These are phyloP conservation scores for Alternaria brassicicola DNA, from an alignment of 2,329 filamentous ascomycete genomes.

Conservation along the genomic window DNA sequence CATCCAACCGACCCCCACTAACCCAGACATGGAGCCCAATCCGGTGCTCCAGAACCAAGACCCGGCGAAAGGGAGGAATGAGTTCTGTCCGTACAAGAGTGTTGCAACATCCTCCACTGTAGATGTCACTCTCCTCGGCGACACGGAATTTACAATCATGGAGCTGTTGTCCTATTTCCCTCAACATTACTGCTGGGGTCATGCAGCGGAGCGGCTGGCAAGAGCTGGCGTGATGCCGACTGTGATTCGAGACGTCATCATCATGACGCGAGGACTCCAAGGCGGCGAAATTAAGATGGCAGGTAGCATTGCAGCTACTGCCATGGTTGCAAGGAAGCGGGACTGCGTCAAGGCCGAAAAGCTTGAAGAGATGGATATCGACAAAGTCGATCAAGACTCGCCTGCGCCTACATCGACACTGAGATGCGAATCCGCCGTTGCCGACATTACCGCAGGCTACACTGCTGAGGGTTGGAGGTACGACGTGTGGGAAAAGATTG, in stretches of 20 bases:
- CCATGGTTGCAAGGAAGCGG: neutral
- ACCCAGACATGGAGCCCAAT: neutral
- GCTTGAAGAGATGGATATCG: neutral
- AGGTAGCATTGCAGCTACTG: neutral
- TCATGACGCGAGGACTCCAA: slow-evolving; percentile 10
- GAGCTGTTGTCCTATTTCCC: slow-evolving; percentile 28
- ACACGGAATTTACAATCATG: slow-evolving; percentile 22
- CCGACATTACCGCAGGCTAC: slow-evolving; percentile 3
- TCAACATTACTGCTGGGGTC: slow-evolving; percentile 22
- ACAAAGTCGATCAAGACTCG: neutral
- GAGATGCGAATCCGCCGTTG: neutral
- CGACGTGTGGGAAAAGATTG: slow-evolving; percentile 9
- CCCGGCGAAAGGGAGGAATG: neutral
- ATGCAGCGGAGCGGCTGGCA: slow-evolving; percentile 13
- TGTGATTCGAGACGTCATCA: neutral
- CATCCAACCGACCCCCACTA: neutral
- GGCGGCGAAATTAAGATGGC: neutral
- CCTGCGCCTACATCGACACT: neutral
- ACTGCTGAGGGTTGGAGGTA: slow-evolving; percentile 21
- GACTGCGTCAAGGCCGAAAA: neutral
- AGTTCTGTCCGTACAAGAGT: slow-evolving; percentile 24
- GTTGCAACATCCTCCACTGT: slow-evolving; percentile 18
- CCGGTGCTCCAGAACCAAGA: slow-evolving; percentile 12
- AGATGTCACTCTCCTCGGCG: slow-evolving; percentile 18
- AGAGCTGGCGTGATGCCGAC: neutral